Evolutionary conservation across 805 yeast species (phyloP), one percentile per base, ranked within the genome.

Genomic region (Saccharomycopsis schoenii): DNA sequence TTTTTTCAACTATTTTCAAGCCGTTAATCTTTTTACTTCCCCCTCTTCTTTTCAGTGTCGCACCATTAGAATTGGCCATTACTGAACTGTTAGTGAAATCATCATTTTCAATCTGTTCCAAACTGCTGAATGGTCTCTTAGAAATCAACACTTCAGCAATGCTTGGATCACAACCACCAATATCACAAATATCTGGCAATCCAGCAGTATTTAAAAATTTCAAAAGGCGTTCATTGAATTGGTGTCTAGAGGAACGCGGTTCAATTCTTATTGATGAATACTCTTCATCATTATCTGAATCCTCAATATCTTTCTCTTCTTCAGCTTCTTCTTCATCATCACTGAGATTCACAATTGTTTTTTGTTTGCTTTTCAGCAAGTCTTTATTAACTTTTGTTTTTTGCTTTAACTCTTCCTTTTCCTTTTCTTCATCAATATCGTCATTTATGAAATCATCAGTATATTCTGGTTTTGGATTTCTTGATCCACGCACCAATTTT

Each of bases 171-270:
- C 90, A 84, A 36, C 84, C 84, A 6, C 94, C 83, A 39, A 92
- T 83, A 73, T 93, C 98, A 11, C 86, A 81, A 55, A 94, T 75
- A 69, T 92, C 97, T 60, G 84, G 82, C 1, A 76, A 77, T 15
- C 88, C 81, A 0, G 96, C 93, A 12, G 83, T 80, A 72, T 94
- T 94, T 65, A 93, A 77, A 67, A 94, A 91, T 55, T 84, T 81
- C 56, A 92, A 73, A 29, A 90, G 82, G 62, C 89, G 84, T 17
- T 50, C 42, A 25, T 43, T 54, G 25, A 58, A 36, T 15, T 25
- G 4, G 14, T 50, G 15, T 54, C 41, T n/a, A 62, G 66, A 24
- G 67, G 73, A 55, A 67, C 69, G 42, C 68, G 67, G 17, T 10
- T 52, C 56, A 52, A 19, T n/a, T 15, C 15, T 25, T 8, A 40